Evolutionary conservation across 805 yeast genomes (phyloP).

Genomic region (Kuraishia hungarica): DNA sequence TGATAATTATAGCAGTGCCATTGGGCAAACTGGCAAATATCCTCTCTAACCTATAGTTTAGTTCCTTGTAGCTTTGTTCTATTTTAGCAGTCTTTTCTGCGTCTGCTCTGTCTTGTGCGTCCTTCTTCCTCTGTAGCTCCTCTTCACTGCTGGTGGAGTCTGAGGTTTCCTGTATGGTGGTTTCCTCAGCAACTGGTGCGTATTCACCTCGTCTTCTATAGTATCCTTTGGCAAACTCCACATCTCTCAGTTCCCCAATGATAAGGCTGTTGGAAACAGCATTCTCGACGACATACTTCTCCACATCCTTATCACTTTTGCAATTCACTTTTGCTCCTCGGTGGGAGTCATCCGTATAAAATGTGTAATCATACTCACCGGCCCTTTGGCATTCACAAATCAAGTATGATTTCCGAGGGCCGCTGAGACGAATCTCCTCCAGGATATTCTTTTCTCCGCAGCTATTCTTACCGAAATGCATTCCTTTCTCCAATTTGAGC

Average conservation of each 20-base stretch:
- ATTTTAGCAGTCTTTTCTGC: background rate
- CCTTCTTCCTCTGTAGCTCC: background rate
- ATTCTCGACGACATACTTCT: background rate
- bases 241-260: background rate
- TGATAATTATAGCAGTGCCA: slow-evolving; percentile 50
- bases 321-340: background rate
- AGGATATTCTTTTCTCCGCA: slow-evolving; percentile 24
- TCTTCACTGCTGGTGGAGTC: background rate
- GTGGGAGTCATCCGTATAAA: slow-evolving; percentile 5
- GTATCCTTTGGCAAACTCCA: background rate
- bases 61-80: slow-evolving; percentile 1
- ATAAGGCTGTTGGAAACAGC: background rate
- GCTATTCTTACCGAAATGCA: slow-evolving; percentile 47
- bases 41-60: slow-evolving; percentile 35
- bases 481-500: slow-evolving; percentile 60
- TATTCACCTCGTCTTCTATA: background rate
- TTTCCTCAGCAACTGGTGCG: background rate
- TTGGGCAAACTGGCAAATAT: slow-evolving; percentile 48
- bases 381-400: slow-evolving; percentile 2
- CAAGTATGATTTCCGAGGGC: background rate
- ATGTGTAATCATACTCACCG: slow-evolving; percentile 5
- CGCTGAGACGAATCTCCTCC: slow-evolving; percentile 2
- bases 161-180: background rate
- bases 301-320: background rate
- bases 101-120: background rate